Conservation (phyloP, 176 grass and related monocot genomes). For the Rhynchospora tenuis region DNA sequence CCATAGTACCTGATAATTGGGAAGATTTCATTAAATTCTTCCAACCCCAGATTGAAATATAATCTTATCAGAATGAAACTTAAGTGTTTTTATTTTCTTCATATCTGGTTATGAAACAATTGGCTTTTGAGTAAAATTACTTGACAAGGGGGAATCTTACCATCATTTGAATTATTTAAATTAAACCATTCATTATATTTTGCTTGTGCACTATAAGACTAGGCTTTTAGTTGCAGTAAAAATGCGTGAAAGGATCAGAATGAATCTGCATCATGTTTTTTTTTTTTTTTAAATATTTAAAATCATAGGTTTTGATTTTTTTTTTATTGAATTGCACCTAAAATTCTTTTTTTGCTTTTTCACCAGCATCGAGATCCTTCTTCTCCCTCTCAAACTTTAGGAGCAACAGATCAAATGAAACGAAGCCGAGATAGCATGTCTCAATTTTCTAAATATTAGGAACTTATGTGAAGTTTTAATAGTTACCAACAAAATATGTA, state of each 20-base stretch:
- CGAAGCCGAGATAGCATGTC: conserved; percentile 68
- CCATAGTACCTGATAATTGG: background rate
- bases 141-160: background rate
- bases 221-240: background rate
- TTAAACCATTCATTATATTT: background rate
- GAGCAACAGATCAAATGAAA: conserved; percentile 90
- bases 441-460: conserved; percentile 21
- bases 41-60: background rate
- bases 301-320: background rate
- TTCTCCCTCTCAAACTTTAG: conserved; percentile 99
- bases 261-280: background rate
- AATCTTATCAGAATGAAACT: background rate
- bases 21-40: background rate
- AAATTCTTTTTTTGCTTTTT: conserved; percentile 18
- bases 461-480: conserved; percentile 24
- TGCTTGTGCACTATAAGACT: background rate
- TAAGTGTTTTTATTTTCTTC: background rate
- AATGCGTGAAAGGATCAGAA: background rate
- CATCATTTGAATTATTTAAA: background rate
- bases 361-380: conserved; percentile 80
- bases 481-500: conserved; percentile 23
- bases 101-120: background rate
- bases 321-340: conserved; percentile 2
- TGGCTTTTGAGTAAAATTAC: background rate
- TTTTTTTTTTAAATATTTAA: background rate